Base-by-base conservation (phyloP, 345 rosid species). In the Ricinus communis region DNA sequence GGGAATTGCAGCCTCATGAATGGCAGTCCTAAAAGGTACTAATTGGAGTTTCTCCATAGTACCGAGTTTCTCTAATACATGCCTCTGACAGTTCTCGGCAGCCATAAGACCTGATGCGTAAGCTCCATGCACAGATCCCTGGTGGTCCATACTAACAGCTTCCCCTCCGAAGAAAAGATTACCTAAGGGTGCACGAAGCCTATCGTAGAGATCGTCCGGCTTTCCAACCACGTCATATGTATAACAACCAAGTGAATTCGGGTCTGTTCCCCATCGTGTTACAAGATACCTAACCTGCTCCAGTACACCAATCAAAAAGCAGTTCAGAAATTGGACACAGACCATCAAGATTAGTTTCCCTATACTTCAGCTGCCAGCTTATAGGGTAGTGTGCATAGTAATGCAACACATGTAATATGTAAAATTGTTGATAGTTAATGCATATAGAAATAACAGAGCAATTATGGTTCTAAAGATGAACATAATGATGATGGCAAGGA, bases 121-220 rank as follows among this genome's bases (percentile, higher is more conserved):
- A 8, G 97, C 97, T 74, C 97, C 96, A 0, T 92, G 96, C 56
- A 88, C 97, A 0, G 96, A 92, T 41, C 97, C 97, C 76, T 87
- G 91, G 74, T 88, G 91, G 5, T 92, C 96, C 67, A 87, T 72
- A 75, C 91, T 90, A 51, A 88, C 87, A 4, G 93, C 97, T 82
- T 92, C 97, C 71, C 97, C 97, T 73, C 91, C 96, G 8, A 92
- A 92, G 82, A 92, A 92, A 21, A 90, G 76, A 59, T 86, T 92
- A 30, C 89, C 93, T 12, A 90, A 66, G 0, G 93, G 91, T 55
- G 83, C 84, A 49, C 91, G 84, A 51, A 92, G 89, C 76, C 90
- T 88, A 7, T 86, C 85, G 8, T 90, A 92, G 9, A 85, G 22
- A 82, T 90, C 97, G 25, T 43, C 85, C 0, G 90, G 86, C 86